Evolutionary conservation across 2,329 filamentous ascomycete genomes (phyloP), one percentile per base, ranked within the genome.

Genomic region (Colletotrichum brevisporum): DNA sequence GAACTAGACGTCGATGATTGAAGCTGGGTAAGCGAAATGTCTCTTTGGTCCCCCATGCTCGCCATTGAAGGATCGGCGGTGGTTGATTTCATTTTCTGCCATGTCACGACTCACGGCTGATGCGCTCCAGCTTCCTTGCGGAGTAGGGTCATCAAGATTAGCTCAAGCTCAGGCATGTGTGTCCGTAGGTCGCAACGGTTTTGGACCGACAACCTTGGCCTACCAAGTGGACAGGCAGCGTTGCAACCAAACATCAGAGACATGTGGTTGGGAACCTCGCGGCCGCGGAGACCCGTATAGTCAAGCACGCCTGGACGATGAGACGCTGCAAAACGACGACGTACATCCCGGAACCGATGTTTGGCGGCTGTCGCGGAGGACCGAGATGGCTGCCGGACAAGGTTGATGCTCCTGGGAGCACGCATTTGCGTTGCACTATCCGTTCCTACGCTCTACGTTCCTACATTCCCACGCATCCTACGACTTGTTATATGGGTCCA

Each of bases 181-280:
- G 45, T 3, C 16, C 10, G 36, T 51, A 27, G 55, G 39, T 55
- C 3, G 31, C 31, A 36, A 36, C 31, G 15, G 60, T 58, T 64
- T 58, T 55, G 60, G 45, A 58, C 51, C 27, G 41, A 16, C 45
- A 57, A 43, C 47, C 51, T 21, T 13, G 53, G 27, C 53, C 60
- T 60, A 63, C 58, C 31, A 10, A 36, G 31, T 31, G 15, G 9
- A 47, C 10, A 41, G 27, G n/a, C 6, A 64, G 31, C 24, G 53
- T 53, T 52, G 52, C 47, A 64, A 43, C 39, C 53, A 41, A 52
- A 57, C 39, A 31, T 21, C 50, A 21, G 24, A 36, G 41, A 21
- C 21, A 21, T 36, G 31, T n/a, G 31, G 31, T 27, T 57, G 31
- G 31, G 31, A 36, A 36, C 31, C 31, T 36, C 31, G 31, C 27